phyloP scores from a whole-genome alignment of 495 filamentous ascomycete species.

The Rostrohypoxylon terebratum region DNA sequence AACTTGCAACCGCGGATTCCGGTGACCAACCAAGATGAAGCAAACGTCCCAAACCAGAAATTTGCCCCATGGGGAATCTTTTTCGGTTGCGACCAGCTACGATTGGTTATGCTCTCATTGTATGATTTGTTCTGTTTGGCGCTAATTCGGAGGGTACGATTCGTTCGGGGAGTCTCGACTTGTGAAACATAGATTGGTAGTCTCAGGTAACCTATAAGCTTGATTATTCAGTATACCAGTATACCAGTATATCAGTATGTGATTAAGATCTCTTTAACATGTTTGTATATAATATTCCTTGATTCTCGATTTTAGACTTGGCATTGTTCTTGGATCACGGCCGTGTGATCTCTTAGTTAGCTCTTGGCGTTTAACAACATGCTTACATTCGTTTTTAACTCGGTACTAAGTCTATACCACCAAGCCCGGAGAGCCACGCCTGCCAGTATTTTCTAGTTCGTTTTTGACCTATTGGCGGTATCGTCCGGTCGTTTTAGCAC shows the following conservation, averaged over 20 bases:
- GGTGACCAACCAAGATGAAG: not conserved
- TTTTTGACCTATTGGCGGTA: not conserved
- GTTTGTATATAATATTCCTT: not conserved
- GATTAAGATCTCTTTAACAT: not conserved
- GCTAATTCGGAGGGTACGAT: not conserved
- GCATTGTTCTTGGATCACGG: constrained; percentile 4
- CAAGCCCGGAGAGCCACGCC: not conserved
- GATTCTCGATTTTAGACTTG: constrained; percentile 14
- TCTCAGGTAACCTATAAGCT: not conserved
- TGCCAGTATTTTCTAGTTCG: not conserved
- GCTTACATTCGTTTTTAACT: not conserved
- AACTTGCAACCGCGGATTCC: not conserved
- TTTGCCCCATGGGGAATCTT: constrained; percentile 1
- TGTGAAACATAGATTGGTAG: not conserved
- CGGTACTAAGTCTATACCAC: too few relatives aligned
- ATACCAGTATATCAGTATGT: too few relatives aligned
- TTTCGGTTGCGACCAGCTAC: not conserved
- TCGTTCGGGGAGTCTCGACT: not conserved
- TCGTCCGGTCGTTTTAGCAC: not conserved
- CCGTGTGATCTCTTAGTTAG: constrained; percentile 22
- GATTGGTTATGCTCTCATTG: not conserved
- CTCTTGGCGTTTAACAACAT: not conserved
- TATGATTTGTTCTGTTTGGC: not conserved
- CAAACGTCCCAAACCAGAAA: not conserved
- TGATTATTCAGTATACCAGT: not conserved